A percentile compares a stretch with the other conserved stretches of the same genome.
These are phyloP conservation scores for Babesia ovis DNA, from an alignment of 169 alveolate species.

Conservation along the genomic window DNA sequence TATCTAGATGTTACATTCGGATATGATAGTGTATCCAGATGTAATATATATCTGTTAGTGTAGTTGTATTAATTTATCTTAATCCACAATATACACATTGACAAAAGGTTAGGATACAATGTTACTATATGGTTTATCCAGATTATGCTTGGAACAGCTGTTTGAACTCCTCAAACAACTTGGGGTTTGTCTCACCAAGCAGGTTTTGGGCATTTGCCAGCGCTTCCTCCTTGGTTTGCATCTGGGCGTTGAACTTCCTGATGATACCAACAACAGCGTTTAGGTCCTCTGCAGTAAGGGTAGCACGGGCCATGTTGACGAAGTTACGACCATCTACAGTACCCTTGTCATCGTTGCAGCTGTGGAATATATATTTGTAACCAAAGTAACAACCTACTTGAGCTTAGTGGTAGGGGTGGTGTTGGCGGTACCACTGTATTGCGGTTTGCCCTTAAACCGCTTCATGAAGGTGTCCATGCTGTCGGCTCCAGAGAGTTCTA, in stretches of 20 bases:
- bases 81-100: too few species aligned
- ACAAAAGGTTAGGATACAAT: not conserved
- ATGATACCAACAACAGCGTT: slow-evolving; percentile 78
- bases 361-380: not conserved
- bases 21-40: too few species aligned
- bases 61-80: too few species aligned
- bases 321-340: slow-evolving; percentile 59
- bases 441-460: slow-evolving; percentile 13
- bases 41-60: too few species aligned
- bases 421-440: not conserved
- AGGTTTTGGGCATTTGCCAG: slow-evolving; percentile 65
- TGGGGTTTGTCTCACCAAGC: slow-evolving; percentile 65
- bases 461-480: slow-evolving; percentile 6
- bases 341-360: slow-evolving; percentile 28
- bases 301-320: slow-evolving; percentile 75
- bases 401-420: slow-evolving; percentile 30
- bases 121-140: not conserved
- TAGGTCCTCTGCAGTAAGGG: slow-evolving; percentile 78
- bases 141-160: slow-evolving; percentile 26
- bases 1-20: too few species aligned
- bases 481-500: slow-evolving; percentile 31
- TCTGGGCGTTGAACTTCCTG: slow-evolving; percentile 83
- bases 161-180: slow-evolving; percentile 54
- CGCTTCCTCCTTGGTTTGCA: slow-evolving; percentile 80
- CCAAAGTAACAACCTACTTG: slow-evolving; percentile 17